Conservation (phyloP, 1,139 yeast genomes). For the Lodderomyces metapsilosis region DNA sequence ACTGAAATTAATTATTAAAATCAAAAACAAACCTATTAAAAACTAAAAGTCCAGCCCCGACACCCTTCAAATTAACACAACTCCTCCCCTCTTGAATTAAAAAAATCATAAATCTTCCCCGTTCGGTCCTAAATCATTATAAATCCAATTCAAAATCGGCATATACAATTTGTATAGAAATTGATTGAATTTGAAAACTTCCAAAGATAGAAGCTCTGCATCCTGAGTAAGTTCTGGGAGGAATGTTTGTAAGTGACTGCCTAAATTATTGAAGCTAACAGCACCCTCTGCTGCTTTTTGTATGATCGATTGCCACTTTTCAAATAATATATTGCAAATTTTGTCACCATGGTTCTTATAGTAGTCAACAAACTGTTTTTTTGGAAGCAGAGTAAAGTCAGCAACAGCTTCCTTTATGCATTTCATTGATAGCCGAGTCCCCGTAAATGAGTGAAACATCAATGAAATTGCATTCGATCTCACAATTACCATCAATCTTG, state of each 20-base stretch:
- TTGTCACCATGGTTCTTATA: slow-evolving; percentile 6
- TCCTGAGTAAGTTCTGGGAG: background rate
- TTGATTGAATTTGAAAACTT: slow-evolving; percentile 10
- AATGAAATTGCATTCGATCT: slow-evolving; percentile 9
- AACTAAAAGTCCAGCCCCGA: too few species aligned
- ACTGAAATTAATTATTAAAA: background rate
- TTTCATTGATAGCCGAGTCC: background rate
- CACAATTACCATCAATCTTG: slow-evolving; percentile 7
- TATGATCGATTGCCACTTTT: slow-evolving; percentile 4
- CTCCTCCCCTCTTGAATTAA: too few species aligned
- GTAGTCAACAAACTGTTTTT: slow-evolving; percentile 7
- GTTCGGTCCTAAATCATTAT: slow-evolving; percentile 23
- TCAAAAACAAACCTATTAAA: too few species aligned
- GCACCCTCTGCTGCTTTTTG: slow-evolving; percentile 7
- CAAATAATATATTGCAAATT: slow-evolving; percentile 8
- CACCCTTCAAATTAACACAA: too few species aligned
- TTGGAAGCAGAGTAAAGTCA: background rate
- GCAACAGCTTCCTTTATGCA: background rate
- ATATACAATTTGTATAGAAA: slow-evolving; percentile 24
- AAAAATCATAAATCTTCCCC: background rate
- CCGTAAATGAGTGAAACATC: slow-evolving; percentile 3
- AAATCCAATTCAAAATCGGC: slow-evolving; percentile 34
- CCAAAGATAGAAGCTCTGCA: slow-evolving; percentile 8
- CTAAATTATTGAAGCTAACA: background rate
- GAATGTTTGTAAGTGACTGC: background rate